phyloP scores from a whole-genome alignment of 2,329 filamentous ascomycete species.

The Penicillium sp. region DNA sequence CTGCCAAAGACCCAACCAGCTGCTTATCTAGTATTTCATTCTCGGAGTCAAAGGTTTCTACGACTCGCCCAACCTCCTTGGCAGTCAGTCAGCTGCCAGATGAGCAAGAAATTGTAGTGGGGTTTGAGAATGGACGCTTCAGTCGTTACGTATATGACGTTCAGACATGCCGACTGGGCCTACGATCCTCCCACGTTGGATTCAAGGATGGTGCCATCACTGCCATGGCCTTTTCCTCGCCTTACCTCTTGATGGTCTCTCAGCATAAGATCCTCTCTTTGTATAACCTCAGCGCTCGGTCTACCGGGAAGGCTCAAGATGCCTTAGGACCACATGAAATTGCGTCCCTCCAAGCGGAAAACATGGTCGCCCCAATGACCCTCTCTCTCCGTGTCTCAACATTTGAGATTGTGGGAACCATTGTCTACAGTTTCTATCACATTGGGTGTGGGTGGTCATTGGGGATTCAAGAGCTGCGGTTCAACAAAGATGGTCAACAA shows the following conservation, averaged over 20 bases:
- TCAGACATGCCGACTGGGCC: slow-evolving; percentile 44
- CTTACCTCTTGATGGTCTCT: slow-evolving; percentile 79
- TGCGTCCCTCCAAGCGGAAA: slow-evolving; percentile 78
- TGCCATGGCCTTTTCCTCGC: slow-evolving; percentile 69
- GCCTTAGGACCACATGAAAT: slow-evolving; percentile 55
- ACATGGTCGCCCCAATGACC: slow-evolving; percentile 73
- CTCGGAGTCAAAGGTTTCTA: slow-evolving; percentile 48
- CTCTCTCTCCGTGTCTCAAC: slow-evolving; percentile 74
- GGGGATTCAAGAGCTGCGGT: slow-evolving; percentile 84
- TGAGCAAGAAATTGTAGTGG: slow-evolving; percentile 63
- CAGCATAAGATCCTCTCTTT: slow-evolving; percentile 72
- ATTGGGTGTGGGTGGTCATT: slow-evolving; percentile 80
- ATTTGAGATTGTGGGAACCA: slow-evolving; percentile 70
- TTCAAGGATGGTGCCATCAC: slow-evolving; percentile 67
- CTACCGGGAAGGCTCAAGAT: slow-evolving; percentile 5
- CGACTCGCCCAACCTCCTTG: slow-evolving; percentile 60
- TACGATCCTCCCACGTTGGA: slow-evolving; percentile 60
- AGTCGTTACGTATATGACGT: slow-evolving; percentile 65
- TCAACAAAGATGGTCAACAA: slow-evolving; percentile 53
- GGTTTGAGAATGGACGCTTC: slow-evolving; percentile 72
- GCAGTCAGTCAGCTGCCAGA: slow-evolving; percentile 45
- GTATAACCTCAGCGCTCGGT: slow-evolving; percentile 60
- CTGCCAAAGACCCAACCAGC: slow-evolving; percentile 61
- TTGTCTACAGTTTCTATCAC: slow-evolving; percentile 81
- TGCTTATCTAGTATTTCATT: slow-evolving; percentile 56